phyloP scores from a whole-genome alignment of 176 grass and related monocot species.

The Alopecurus myosuroides region DNA sequence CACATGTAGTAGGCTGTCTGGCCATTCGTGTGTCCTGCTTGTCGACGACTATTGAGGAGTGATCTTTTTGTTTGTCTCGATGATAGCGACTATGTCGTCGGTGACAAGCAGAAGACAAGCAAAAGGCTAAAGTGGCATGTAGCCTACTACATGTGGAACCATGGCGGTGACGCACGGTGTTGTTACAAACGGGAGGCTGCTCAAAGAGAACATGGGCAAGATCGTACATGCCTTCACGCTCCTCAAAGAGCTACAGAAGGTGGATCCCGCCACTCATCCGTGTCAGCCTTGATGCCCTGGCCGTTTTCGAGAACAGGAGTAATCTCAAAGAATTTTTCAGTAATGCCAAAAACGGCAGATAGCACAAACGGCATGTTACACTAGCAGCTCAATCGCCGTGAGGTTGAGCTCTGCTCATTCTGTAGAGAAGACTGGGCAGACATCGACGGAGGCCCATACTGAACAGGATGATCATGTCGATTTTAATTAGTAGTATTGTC shows the following conservation, averaged over 20 bases:
- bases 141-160: too few species aligned
- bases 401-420: background rate
- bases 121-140: too few species aligned
- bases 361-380: background rate
- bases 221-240: background rate
- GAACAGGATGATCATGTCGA: background rate
- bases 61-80: too few species aligned
- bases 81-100: too few species aligned
- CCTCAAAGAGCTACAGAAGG: background rate
- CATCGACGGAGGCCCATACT: background rate
- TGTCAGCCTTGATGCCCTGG: background rate
- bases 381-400: background rate
- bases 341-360: background rate
- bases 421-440: background rate
- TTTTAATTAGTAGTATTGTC: background rate
- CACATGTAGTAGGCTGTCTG: too few species aligned
- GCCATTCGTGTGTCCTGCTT: too few species aligned
- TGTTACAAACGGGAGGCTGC: too few species aligned
- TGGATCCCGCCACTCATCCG: background rate
- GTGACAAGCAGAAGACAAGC: too few species aligned
- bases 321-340: background rate
- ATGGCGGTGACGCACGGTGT: too few species aligned
- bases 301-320: background rate
- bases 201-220: too few species aligned
- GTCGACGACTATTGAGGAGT: too few species aligned